Base-by-base conservation (phyloP, 2,329 filamentous ascomycete species). In the Camptophora hylomeconis region DNA sequence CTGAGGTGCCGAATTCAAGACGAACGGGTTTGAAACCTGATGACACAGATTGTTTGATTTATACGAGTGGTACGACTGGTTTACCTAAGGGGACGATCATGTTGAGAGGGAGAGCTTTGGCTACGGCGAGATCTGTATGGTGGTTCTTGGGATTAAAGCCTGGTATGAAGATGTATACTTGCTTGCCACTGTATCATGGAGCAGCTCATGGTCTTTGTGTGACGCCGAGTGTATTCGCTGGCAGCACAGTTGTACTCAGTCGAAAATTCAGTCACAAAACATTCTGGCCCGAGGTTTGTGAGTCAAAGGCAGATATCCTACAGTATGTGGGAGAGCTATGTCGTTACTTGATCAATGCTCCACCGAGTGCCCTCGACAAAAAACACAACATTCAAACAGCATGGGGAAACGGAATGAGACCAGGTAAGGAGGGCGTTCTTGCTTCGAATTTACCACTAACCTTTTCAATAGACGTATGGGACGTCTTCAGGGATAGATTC, bases 151-250 rank as follows among this genome's bases (percentile, higher is more conserved):
- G 36, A 6, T 48, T 53, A 18, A 44, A 31, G 6, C 39, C 35
- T 1, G 49, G 50, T 2, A 48, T 51, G 2, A 25, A 21, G 10
- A 82, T 74, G 67, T 84, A 83, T 46, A 68, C 74, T 45, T 81
- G 76, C 51, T 82, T 84, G 73, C 79, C 71, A 1, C 57, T 81
- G 17, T 84, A 83, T 46, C 80, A 86, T 49, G 78, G 76, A 8
- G 83, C 80, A 0, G 79, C 77, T 4, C 54, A 61, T 33, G 62
- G 63, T 30, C 56, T 52, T 1, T 60, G 57, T 1, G 10, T 64
- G 5, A 56, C 51, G 21, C 56, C 58, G 31, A 48, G 48, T 2
- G 69, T 69, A 17, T 69, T 76, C 19, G 61, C 60, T 7, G 67
- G 71, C 5, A 41, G 64, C 0, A 46, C 48, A 4, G 44, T 61